Percentiles rank a stretch among this genome's conserved stretches.
These are phyloP conservation scores for Blastobotrys arbuscula DNA, from an alignment of 1,139 yeast species.

Conservation along the genomic window DNA sequence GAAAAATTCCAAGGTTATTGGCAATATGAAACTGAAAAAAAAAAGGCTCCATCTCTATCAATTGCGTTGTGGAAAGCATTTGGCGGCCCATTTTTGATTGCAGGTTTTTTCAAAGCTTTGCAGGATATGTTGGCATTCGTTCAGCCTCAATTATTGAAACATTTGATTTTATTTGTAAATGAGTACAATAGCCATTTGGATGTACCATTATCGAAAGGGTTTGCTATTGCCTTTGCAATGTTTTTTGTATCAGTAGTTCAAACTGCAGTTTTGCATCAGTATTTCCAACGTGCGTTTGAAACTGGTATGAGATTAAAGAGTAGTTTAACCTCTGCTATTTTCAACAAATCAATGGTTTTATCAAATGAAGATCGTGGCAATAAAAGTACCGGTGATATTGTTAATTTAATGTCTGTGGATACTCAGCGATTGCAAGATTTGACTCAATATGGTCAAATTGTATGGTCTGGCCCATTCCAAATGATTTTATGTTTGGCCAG, in stretches of 20 bases:
- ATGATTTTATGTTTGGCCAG: constrained; percentile 72
- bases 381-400: constrained; percentile 93
- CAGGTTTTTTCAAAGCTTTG: constrained; percentile 67
- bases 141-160: constrained; percentile 80
- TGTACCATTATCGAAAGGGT: constrained; percentile 70
- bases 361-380: constrained; percentile 79
- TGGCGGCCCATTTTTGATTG: constrained; percentile 62
- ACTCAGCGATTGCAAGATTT: constrained; percentile 90
- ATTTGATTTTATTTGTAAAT: constrained; percentile 74
- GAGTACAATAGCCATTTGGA: constrained; percentile 47
- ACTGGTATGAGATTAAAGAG: constrained; percentile 87
- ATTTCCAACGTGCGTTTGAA: constrained; percentile 83
- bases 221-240: constrained; percentile 79
- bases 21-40: constrained; percentile 42
- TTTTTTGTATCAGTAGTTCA: constrained; percentile 76
- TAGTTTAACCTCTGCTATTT: constrained; percentile 70
- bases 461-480: constrained; percentile 98
- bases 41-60: constrained; percentile 57
- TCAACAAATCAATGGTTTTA: constrained; percentile 70
- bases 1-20: constrained; percentile 54
- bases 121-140: constrained; percentile 81
- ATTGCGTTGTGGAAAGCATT: constrained; percentile 61
- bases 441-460: constrained; percentile 76
- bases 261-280: constrained; percentile 85
- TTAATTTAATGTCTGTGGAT: constrained; percentile 94